Percentiles rank a stretch among this genome's conserved stretches.
Conservation (phyloP, 1,284 basidiomycete species). For the Naganishia sp. region DNA sequence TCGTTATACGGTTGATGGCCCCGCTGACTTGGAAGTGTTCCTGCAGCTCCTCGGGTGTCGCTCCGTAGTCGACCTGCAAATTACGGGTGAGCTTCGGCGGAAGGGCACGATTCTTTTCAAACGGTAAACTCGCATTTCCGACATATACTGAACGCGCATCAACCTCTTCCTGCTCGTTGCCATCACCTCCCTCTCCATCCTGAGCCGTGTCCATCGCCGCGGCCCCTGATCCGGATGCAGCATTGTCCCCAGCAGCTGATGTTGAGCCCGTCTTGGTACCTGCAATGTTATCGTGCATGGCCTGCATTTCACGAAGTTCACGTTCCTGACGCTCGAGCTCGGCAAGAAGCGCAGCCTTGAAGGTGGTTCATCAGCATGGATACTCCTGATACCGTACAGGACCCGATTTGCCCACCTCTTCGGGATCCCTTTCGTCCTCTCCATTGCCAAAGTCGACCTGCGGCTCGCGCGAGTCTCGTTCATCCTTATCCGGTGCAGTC, state of each 20-base stretch:
- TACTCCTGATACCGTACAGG: background rate
- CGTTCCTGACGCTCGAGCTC: conserved; percentile 30
- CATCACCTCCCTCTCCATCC: conserved; percentile 57
- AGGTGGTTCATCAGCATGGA: background rate
- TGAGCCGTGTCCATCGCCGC: conserved; percentile 18
- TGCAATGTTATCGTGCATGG: conserved; percentile 20
- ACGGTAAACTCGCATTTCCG: conserved; percentile 75
- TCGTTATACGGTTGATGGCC: conserved; percentile 97
- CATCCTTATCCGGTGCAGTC: background rate
- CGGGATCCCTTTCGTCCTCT: conserved; percentile 24
- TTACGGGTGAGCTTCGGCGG: background rate
- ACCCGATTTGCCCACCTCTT: conserved; percentile 9
- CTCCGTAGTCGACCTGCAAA: conserved; percentile 88
- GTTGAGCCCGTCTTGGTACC: conserved; percentile 25
- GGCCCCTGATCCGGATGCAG: conserved; percentile 14
- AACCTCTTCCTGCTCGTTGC: conserved; percentile 63
- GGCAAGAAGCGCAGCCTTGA: conserved; percentile 23
- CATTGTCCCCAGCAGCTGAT: conserved; percentile 15
- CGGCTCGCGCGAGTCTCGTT: conserved; percentile 18
- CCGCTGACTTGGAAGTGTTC: conserved; percentile 96
- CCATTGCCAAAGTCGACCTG: conserved; percentile 17
- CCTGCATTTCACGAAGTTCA: conserved; percentile 27
- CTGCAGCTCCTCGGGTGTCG: conserved; percentile 98
- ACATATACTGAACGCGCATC: conserved; percentile 92
- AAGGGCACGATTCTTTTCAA: background rate